Conservation (phyloP, 768 basidiomycete species). For the Lactarius sp. region DNA sequence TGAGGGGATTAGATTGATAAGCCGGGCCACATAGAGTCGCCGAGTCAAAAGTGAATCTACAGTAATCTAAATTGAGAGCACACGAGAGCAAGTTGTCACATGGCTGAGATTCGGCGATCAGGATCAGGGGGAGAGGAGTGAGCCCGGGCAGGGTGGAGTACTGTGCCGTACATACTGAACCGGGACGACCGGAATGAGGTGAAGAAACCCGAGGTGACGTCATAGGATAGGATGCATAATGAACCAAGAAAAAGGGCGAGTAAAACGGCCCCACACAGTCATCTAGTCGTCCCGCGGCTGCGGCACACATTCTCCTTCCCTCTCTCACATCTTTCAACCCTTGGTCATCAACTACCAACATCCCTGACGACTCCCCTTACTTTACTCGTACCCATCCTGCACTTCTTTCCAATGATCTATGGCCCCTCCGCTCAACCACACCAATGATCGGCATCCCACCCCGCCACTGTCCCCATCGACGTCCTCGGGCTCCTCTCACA, state of each 20-base stretch:
- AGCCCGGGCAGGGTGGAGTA: not conserved
- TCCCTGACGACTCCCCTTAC: not conserved
- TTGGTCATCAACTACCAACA: constrained; percentile 3
- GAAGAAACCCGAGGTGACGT: constrained; percentile 12
- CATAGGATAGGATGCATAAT: constrained; percentile 1
- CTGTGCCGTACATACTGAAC: not conserved
- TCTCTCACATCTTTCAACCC: not conserved
- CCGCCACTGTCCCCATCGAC: constrained; percentile 23
- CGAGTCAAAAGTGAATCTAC: too few species aligned
- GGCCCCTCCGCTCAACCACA: constrained; percentile 6
- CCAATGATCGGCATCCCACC: constrained; percentile 7
- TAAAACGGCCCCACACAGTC: constrained; percentile 7
- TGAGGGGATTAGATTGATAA: too few species aligned
- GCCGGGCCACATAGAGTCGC: too few species aligned
- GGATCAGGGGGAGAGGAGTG: not conserved
- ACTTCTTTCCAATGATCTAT: constrained; percentile 15
- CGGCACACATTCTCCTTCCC: not conserved
- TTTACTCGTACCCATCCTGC: not conserved
- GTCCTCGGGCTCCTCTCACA: constrained; percentile 15
- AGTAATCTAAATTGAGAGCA: too few species aligned
- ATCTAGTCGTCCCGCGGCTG: constrained; percentile 18
- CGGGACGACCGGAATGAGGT: constrained; percentile 7
- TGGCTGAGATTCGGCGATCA: not conserved
- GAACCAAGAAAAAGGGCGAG: constrained; percentile 2
- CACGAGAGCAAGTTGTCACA: too few species aligned